Conservation (phyloP, 2,329 filamentous ascomycete genomes). For the Aspergillus eucalypticola region DNA sequence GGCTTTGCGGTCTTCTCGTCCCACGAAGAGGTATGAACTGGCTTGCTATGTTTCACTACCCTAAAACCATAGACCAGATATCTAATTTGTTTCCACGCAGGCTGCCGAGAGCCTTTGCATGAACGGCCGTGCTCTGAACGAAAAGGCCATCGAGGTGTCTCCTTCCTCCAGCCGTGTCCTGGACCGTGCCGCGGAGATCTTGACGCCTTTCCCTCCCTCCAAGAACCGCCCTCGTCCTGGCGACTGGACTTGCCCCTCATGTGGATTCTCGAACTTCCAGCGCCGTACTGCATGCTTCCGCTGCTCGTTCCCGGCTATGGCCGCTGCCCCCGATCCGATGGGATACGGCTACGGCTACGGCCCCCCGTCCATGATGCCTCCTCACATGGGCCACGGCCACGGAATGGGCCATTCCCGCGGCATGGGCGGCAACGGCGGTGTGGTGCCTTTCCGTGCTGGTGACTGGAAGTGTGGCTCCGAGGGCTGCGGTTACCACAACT, state of each 20-base stretch:
- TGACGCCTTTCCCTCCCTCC: slow-evolving; percentile 95
- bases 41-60: slow-evolving; percentile 6
- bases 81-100: slow-evolving; percentile 39
- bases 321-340: slow-evolving; percentile 73
- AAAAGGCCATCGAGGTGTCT: slow-evolving; percentile 98
- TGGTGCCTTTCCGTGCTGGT: slow-evolving; percentile 95
- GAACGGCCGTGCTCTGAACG: slow-evolving; percentile 96
- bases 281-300: slow-evolving; percentile 97
- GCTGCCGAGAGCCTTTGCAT: slow-evolving; percentile 97
- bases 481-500: slow-evolving; percentile 97
- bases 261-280: slow-evolving; percentile 99
- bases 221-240: slow-evolving; percentile 97
- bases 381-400: slow-evolving; percentile 67
- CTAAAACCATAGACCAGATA: slow-evolving; percentile 3
- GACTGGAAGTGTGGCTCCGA: slow-evolving; percentile 99
- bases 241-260: slow-evolving; percentile 98
- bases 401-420: slow-evolving; percentile 58
- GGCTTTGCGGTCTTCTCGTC: slow-evolving; percentile 98
- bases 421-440: slow-evolving; percentile 74
- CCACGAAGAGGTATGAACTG: slow-evolving; percentile 83
- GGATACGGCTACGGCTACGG: slow-evolving; percentile 62
- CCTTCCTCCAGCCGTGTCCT: slow-evolving; percentile 96
- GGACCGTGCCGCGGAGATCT: slow-evolving; percentile 90
- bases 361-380: slow-evolving; percentile 78
- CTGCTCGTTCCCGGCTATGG: slow-evolving; percentile 96